phyloP scores from a whole-genome alignment of 352 stramenopile species.

The Phytophthora citrophthora region DNA sequence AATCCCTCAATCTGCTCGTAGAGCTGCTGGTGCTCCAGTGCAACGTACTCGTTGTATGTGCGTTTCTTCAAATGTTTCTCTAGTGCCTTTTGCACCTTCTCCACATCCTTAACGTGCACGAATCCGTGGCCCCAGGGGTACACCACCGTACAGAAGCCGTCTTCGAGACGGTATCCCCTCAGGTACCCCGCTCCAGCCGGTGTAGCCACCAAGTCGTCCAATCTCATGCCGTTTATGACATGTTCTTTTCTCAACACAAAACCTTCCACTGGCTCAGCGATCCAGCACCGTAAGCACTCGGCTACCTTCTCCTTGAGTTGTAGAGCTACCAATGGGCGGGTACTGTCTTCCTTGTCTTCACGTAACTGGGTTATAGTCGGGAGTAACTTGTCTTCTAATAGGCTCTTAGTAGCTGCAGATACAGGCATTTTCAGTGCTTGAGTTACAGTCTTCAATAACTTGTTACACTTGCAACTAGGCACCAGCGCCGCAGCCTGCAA shows the following conservation, averaged over 20 bases:
- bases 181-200: conserved; percentile 67
- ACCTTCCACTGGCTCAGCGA: conserved; percentile 72
- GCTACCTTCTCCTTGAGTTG: conserved; percentile 75
- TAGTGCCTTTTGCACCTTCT: conserved; percentile 48
- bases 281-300: conserved; percentile 71
- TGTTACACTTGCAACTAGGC: conserved; percentile 65
- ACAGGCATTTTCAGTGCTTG: conserved; percentile 61
- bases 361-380: conserved; percentile 29
- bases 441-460: conserved; percentile 48
- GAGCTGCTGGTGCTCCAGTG: conserved; percentile 73
- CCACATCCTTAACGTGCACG: conserved; percentile 61
- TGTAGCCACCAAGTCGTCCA: conserved; percentile 75
- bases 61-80: conserved; percentile 52
- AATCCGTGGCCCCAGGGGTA: conserved; percentile 82
- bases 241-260: conserved; percentile 74
- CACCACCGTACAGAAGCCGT: conserved; percentile 72
- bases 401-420: conserved; percentile 36
- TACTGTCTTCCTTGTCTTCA: conserved; percentile 8
- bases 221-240: conserved; percentile 60
- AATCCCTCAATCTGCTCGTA: conserved; percentile 74
- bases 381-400: conserved; percentile 40
- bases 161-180: conserved; percentile 56
- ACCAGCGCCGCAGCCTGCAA: conserved; percentile 66
- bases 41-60: conserved; percentile 55
- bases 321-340: conserved; percentile 50